These are phyloP conservation scores for Cymbopogon citratus DNA, from an alignment of 176 grass and related monocot genomes.

Conservation along the genomic window DNA sequence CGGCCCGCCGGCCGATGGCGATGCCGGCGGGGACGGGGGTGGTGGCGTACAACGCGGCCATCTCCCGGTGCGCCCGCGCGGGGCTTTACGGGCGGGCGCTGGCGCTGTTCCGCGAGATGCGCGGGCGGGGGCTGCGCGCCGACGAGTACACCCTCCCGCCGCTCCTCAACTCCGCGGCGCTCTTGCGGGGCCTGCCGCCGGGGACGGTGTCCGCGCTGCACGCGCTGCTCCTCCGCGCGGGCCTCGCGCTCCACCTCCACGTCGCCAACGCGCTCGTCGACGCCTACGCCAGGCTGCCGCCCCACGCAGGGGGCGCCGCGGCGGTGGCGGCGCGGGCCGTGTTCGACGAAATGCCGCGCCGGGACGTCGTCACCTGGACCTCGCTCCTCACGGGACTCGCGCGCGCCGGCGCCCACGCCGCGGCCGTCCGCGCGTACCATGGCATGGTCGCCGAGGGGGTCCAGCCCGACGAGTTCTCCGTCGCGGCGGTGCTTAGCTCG, in stretches of 20 bases:
- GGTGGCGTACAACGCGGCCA: conserved; percentile 51
- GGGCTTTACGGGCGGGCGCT: conserved; percentile 30
- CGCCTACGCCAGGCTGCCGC: conserved; percentile 49
- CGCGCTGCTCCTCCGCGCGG: conserved; percentile 27
- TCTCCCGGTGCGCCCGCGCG: conserved; percentile 39
- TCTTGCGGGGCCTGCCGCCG: background rate
- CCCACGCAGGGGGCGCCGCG: background rate
- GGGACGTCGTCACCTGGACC: conserved; percentile 67
- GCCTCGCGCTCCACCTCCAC: conserved; percentile 47
- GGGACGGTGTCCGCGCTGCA: conserved; percentile 28
- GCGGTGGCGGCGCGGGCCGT: conserved; percentile 15
- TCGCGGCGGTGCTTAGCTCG: conserved; percentile 40
- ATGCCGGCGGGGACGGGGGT: conserved; percentile 15
- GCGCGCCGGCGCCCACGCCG: conserved; percentile 29
- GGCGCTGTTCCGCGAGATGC: conserved; percentile 54
- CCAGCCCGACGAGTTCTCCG: conserved; percentile 40
- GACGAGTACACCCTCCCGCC: conserved; percentile 67
- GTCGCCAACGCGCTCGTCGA: conserved; percentile 65
- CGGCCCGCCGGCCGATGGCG: conserved; percentile 13
- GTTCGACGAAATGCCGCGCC: conserved; percentile 51
- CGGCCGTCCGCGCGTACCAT: conserved; percentile 29
- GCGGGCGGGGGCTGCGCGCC: conserved; percentile 25
- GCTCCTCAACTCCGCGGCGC: conserved; percentile 50
- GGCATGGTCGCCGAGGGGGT: conserved; percentile 30
- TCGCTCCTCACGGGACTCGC: conserved; percentile 54